Percentiles rank a stretch among this genome's conserved stretches.
Evolutionary conservation across 1,284 basidiomycete species (phyloP).

Genomic region (Schizophyllum amplum): DNA sequence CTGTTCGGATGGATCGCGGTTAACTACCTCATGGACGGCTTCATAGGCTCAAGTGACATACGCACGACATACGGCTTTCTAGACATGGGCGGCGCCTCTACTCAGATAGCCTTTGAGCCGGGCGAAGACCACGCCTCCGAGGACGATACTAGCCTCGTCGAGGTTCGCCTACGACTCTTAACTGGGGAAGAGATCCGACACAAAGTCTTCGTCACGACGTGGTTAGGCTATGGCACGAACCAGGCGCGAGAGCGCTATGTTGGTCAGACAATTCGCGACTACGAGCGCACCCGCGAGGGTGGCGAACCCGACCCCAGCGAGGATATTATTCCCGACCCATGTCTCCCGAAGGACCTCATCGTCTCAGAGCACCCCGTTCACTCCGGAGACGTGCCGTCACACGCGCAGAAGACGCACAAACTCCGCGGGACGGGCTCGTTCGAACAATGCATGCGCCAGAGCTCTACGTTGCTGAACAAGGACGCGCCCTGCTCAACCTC

Average conservation of each 20-base stretch:
- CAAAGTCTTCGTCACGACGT: conserved; percentile 95
- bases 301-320: conserved; percentile 22
- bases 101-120: conserved; percentile 95
- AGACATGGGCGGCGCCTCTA: conserved; percentile 99
- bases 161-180: conserved; percentile 77
- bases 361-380: conserved; percentile 46
- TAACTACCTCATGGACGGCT: conserved; percentile 99
- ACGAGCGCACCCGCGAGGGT: conserved; percentile 21
- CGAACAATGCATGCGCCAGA: conserved; percentile 69
- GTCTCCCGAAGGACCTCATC: conserved; percentile 74
- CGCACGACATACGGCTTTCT: conserved; percentile 93
- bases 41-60: conserved; percentile 52
- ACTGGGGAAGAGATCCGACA: conserved; percentile 85
- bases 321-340: conserved; percentile 73
- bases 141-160: conserved; percentile 62
- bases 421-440: conserved; percentile 91
- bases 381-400: conserved; percentile 28
- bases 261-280: conserved; percentile 41
- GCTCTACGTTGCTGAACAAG: conserved; percentile 81
- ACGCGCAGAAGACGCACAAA: conserved; percentile 43
- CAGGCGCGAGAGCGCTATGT: conserved; percentile 91
- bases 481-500: conserved; percentile 73
- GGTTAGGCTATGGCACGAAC: conserved; percentile 98
- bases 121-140: conserved; percentile 44
- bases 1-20: conserved; percentile 98